Evolutionary conservation across 202 grass and related monocot genomes (phyloP).

Genomic region (Panicum hallii): DNA sequence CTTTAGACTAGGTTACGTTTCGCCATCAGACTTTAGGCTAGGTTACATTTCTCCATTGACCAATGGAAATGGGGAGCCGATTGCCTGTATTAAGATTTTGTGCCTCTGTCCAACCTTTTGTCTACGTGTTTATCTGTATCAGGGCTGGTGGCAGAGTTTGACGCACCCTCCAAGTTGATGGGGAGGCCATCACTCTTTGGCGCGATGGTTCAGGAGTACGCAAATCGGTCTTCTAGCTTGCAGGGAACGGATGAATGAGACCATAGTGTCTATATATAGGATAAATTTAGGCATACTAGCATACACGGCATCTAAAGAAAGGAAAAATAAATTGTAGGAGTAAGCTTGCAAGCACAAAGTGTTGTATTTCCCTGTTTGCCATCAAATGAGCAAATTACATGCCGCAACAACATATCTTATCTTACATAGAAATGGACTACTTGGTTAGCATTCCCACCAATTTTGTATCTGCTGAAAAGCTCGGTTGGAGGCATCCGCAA

Average conservation of each 20-base stretch:
- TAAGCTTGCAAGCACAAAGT: not conserved
- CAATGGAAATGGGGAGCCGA: not conserved
- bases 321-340: not conserved
- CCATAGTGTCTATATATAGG: not conserved
- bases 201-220: conserved; percentile 60
- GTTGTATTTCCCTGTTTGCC: not conserved
- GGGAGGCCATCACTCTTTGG: conserved; percentile 47
- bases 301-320: not conserved
- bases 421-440: not conserved
- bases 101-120: not conserved
- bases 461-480: not conserved
- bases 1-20: not conserved
- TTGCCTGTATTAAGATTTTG: not conserved
- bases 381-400: not conserved
- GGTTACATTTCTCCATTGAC: not conserved
- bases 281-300: conserved; percentile 1
- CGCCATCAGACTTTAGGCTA: not conserved
- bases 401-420: not conserved
- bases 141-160: conserved; percentile 61
- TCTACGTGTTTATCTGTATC: conserved; percentile 9
- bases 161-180: conserved; percentile 55
- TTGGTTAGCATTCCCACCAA: not conserved
- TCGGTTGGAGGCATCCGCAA: too few relatives aligned
- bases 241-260: conserved; percentile 2
- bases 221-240: conserved; percentile 30